Percentiles rank a stretch among this genome's conserved stretches.
phyloP scores from a whole-genome alignment of 2,329 filamentous ascomycete species.

The Microdochium trichocladiopsis region DNA sequence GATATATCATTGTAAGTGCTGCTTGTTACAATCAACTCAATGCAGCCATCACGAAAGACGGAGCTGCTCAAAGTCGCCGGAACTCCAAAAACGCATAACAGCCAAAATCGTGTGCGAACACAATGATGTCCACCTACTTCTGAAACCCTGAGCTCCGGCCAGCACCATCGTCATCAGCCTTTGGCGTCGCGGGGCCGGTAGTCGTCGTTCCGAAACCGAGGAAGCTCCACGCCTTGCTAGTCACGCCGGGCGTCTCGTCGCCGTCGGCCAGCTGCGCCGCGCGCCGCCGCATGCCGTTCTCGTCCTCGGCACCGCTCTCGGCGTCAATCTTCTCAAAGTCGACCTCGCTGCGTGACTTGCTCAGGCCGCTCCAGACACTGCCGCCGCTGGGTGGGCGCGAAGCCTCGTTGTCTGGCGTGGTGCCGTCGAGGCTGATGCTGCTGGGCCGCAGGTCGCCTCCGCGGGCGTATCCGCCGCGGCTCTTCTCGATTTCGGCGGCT shows the following conservation, averaged over 20 bases:
- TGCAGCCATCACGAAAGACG: too few relatives aligned
- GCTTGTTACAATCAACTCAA: too few relatives aligned
- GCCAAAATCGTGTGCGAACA: too few relatives aligned
- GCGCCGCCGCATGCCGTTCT: conserved; percentile 25
- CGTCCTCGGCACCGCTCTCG: conserved; percentile 57
- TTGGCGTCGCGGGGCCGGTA: conserved; percentile 5
- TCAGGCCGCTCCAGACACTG: conserved; percentile 49
- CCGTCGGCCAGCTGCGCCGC: conserved; percentile 12
- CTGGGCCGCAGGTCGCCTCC: conserved; percentile 13
- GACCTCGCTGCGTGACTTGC: conserved; percentile 76
- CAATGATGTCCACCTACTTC: too few relatives aligned
- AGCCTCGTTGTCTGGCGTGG: conserved; percentile 18
- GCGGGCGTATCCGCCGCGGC: conserved; percentile 16
- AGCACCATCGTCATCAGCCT: not conserved
- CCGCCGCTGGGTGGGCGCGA: conserved; percentile 40
- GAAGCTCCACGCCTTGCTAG: conserved; percentile 11
- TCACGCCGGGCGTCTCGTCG: conserved; percentile 12
- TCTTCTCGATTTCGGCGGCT: conserved; percentile 51
- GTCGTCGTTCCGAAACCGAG: conserved; percentile 17
- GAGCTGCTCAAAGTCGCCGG: too few relatives aligned
- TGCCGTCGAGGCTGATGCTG: conserved; percentile 21
- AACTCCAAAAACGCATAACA: too few relatives aligned
- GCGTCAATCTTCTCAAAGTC: conserved; percentile 88
- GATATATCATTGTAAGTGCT: too few relatives aligned
- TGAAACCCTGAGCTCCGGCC: conserved; percentile 17